Percentiles rank a stretch among this genome's conserved stretches.
These are phyloP conservation scores for Tylopilus intermedius DNA, from an alignment of 768 basidiomycete genomes.

Conservation along the genomic window DNA sequence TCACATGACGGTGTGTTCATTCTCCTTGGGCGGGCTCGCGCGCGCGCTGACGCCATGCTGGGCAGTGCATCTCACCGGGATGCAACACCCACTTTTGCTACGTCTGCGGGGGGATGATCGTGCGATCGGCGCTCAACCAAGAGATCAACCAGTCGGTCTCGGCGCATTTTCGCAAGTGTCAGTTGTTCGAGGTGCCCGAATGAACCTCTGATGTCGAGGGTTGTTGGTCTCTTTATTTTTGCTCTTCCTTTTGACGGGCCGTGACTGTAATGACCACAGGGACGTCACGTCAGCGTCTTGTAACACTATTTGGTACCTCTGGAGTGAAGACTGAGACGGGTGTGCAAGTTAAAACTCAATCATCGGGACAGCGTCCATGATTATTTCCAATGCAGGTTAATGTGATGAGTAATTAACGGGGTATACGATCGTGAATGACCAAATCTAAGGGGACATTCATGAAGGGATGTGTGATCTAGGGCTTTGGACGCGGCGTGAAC, in stretches of 20 bases:
- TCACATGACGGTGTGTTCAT: constrained; percentile 46
- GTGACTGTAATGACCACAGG: too few species aligned
- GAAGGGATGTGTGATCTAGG: neutral
- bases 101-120: constrained; percentile 43
- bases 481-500: constrained; percentile 55
- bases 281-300: too few species aligned
- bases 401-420: neutral
- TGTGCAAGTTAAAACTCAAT: too few species aligned
- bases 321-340: too few species aligned
- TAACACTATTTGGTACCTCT: too few species aligned
- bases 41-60: neutral
- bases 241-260: neutral
- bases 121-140: constrained; percentile 32
- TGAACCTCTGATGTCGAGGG: neutral
- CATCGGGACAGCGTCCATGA: neutral
- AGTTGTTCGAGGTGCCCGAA: constrained; percentile 33
- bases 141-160: constrained; percentile 31
- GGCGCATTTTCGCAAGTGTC: constrained; percentile 32
- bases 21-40: too few species aligned
- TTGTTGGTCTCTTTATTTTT: neutral
- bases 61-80: constrained; percentile 51
- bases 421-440: constrained; percentile 1
- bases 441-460: neutral
- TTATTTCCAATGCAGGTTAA: constrained; percentile 13
- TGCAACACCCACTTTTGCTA: constrained; percentile 62